phyloP scores from a whole-genome alignment of 768 basidiomycete species.

The Mycena belliarum region DNA sequence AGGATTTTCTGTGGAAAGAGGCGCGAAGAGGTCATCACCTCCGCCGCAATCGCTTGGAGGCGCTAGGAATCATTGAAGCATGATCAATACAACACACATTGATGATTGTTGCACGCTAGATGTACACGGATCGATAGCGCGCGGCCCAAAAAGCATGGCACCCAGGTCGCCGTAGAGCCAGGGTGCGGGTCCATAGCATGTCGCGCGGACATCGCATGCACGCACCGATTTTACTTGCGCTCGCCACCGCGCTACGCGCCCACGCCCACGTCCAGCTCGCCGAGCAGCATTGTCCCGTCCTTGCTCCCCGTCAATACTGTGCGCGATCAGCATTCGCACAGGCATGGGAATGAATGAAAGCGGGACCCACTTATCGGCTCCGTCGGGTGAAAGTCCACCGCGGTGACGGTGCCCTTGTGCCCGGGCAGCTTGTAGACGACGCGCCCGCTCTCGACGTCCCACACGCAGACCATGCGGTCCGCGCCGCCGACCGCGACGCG shows the following conservation, averaged over 20 bases:
- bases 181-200: too few species aligned
- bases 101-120: too few species aligned
- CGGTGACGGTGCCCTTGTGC: constrained; percentile 93
- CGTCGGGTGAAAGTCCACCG: constrained; percentile 95
- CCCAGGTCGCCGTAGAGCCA: too few species aligned
- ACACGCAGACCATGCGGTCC: constrained; percentile 82
- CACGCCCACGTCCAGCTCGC: constrained; percentile 79
- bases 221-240: not conserved
- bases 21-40: too few species aligned
- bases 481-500: constrained; percentile 89
- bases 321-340: not conserved
- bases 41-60: too few species aligned
- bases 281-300: constrained; percentile 88
- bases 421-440: constrained; percentile 91
- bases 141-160: too few species aligned
- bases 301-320: constrained; percentile 90
- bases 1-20: too few species aligned
- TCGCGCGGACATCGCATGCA: too few species aligned
- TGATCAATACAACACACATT: too few species aligned
- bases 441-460: constrained; percentile 80
- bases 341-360: too few species aligned
- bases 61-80: too few species aligned
- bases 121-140: too few species aligned
- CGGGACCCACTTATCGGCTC: constrained; percentile 82
- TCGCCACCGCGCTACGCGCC: constrained; percentile 29